A percentile compares a stretch with the other conserved stretches of the same genome.
Evolutionary conservation across 1,284 basidiomycete species (phyloP).

Genomic region (Waitea zeae): DNA sequence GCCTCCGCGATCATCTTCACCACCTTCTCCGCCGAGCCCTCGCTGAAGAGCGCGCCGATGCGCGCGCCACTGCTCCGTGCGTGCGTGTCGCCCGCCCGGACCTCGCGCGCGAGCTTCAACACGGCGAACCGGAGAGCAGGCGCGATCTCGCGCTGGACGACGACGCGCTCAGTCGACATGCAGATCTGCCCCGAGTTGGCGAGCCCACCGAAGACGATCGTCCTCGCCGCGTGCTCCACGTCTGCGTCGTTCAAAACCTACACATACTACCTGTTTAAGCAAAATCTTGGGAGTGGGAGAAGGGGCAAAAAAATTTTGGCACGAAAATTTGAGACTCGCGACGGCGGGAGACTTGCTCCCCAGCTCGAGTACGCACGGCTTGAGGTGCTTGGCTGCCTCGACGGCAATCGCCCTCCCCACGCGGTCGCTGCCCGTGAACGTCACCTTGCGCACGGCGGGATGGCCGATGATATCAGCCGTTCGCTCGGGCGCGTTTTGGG

Average conservation of each 20-base stretch:
- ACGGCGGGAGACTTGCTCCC: constrained; percentile 64
- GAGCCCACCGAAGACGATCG: constrained; percentile 40
- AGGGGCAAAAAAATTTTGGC: neutral
- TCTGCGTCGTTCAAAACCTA: constrained; percentile 47
- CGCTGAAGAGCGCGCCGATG: constrained; percentile 28
- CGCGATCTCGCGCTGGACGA: constrained; percentile 29
- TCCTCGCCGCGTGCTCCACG: constrained; percentile 33
- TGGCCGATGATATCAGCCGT: constrained; percentile 38
- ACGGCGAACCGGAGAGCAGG: constrained; percentile 19
- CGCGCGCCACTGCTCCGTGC: constrained; percentile 7
- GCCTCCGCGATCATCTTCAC: constrained; percentile 32
- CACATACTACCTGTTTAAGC: neutral
- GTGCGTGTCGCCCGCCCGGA: constrained; percentile 20
- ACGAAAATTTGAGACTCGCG: constrained; percentile 17
- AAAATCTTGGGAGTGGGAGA: neutral
- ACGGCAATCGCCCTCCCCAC: constrained; percentile 55
- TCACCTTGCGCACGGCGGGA: constrained; percentile 27
- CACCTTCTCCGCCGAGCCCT: constrained; percentile 30
- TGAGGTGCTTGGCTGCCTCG: constrained; percentile 59
- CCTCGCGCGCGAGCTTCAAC: constrained; percentile 13
- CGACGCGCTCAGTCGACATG: constrained; percentile 54
- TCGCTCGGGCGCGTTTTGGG: constrained; percentile 23
- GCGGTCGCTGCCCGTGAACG: constrained; percentile 58
- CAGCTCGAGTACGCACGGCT: constrained; percentile 55
- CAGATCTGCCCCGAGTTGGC: constrained; percentile 52